A percentile compares a stretch with the other conserved stretches of the same genome.
Evolutionary conservation across 2,329 filamentous ascomycete species (phyloP).

Genomic region (Verruconis gallopava): DNA sequence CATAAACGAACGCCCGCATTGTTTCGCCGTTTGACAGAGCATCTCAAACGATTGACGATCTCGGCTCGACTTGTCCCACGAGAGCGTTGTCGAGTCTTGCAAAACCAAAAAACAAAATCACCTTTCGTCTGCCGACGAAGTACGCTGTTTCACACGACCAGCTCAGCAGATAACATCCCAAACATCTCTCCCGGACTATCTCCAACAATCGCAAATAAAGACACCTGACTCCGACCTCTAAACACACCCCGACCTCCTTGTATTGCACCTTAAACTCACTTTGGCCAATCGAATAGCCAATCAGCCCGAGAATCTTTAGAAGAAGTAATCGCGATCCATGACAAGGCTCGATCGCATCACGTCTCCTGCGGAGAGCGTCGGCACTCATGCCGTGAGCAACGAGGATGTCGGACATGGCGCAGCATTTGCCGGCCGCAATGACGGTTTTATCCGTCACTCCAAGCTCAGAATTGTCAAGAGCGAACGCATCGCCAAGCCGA

Average conservation of each 20-base stretch:
- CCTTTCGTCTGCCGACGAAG: neutral
- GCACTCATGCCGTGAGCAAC: constrained; percentile 1
- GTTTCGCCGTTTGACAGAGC: neutral
- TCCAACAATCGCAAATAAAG: neutral
- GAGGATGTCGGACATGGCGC: constrained; percentile 7
- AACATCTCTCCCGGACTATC: neutral
- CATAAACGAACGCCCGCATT: constrained; percentile 4
- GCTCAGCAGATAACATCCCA: neutral
- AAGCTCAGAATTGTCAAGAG: constrained; percentile 1
- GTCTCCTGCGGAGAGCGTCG: constrained; percentile 1
- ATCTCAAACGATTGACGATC: constrained; percentile 1
- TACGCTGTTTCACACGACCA: neutral
- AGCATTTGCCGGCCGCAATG: neutral
- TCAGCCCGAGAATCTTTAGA: no score
- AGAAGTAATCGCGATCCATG: constrained; percentile 2
- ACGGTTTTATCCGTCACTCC: neutral
- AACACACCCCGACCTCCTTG: neutral
- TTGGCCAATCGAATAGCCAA: neutral
- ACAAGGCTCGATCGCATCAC: neutral
- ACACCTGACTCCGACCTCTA: no score
- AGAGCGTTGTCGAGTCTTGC: no score
- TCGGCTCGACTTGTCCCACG: no score
- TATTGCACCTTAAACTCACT: neutral
- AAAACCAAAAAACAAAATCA: no score
- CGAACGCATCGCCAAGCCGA: constrained; percentile 15